Evolutionary conservation across 2,329 filamentous ascomycete species (phyloP).

Genomic region (Metarhizium album): DNA sequence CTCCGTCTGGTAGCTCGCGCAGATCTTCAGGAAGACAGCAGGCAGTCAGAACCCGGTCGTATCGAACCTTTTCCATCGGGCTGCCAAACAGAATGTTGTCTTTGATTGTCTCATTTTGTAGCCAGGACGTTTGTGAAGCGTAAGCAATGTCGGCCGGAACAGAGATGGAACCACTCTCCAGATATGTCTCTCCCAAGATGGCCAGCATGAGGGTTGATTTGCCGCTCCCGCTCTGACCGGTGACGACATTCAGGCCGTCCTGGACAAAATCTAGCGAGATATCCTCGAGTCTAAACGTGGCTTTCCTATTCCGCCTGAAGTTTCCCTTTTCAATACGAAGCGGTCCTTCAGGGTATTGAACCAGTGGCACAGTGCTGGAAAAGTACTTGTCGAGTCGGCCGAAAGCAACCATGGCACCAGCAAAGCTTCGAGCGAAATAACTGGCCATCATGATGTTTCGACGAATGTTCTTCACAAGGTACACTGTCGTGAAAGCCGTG

Average conservation of each 20-base stretch:
- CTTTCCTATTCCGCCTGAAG: conserved; percentile 39
- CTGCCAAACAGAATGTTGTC: conserved; percentile 46
- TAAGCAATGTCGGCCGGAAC: conserved; percentile 43
- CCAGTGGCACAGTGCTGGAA: conserved; percentile 35
- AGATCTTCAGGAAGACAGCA: conserved; percentile 43
- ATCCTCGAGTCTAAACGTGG: conserved; percentile 36
- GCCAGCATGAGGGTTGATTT: conserved; percentile 45
- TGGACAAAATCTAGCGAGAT: conserved; percentile 41
- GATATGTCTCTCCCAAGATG: conserved; percentile 43
- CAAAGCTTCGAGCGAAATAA: conserved; percentile 26
- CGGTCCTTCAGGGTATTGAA: conserved; percentile 37
- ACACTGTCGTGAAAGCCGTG: conserved; percentile 47
- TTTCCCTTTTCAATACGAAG: conserved; percentile 34
- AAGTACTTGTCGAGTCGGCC: conserved; percentile 45
- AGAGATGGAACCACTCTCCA: conserved; percentile 36
- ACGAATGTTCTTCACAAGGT: conserved; percentile 41
- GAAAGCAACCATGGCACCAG: conserved; percentile 30
- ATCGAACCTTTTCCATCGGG: conserved; percentile 39
- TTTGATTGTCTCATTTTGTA: conserved; percentile 45
- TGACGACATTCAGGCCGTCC: conserved; percentile 43
- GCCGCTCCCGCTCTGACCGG: conserved; percentile 43
- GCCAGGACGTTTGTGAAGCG: conserved; percentile 46
- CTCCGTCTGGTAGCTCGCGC: conserved; percentile 36
- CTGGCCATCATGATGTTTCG: conserved; percentile 41
- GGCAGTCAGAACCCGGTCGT: conserved; percentile 43